A percentile compares a stretch with the other conserved stretches of the same genome.
These are phyloP conservation scores for Cryptosporidium ubiquitum DNA, from an alignment of 169 alveolate species.

Conservation along the genomic window DNA sequence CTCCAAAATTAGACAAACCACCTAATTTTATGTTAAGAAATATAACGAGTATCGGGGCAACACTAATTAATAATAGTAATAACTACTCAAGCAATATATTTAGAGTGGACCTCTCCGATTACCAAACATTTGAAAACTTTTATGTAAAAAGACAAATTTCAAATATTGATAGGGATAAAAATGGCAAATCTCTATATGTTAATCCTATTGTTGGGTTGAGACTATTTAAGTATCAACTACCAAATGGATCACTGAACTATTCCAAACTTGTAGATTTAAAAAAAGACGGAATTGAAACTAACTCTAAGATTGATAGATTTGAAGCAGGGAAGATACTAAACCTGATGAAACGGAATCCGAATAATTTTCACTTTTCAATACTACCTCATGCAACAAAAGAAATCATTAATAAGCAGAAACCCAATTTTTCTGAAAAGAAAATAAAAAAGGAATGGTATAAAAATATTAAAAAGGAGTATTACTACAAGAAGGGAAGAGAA, in stretches of 20 bases:
- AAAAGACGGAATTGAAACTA: neutral
- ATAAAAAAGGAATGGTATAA: conserved; percentile 44
- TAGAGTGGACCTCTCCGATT: neutral
- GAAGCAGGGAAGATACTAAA: neutral
- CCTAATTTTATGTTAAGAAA: conserved; percentile 9
- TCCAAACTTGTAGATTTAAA: neutral
- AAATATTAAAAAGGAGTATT: conserved; percentile 6
- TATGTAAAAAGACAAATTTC: conserved; percentile 34
- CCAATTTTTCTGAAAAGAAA: neutral
- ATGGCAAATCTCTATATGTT: conserved; percentile 2
- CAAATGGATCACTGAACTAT: conserved; percentile 1
- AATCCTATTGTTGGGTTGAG: conserved; percentile 19
- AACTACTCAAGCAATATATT: conserved; percentile 7
- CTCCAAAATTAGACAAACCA: neutral
- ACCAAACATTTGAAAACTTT: neutral
- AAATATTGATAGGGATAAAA: neutral
- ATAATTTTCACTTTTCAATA: conserved; percentile 33
- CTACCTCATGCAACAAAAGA: conserved; percentile 35
- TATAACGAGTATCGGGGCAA: neutral
- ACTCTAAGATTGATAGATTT: too few relatives aligned
- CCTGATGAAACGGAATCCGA: conserved; percentile 15
- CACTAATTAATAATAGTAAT: neutral
- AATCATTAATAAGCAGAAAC: neutral
- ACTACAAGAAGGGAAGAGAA: conserved; percentile 23
- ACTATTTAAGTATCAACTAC: conserved; percentile 24